Evolutionary conservation across 139 green algal species (phyloP).

Genomic region (Asterochloris sp.): DNA sequence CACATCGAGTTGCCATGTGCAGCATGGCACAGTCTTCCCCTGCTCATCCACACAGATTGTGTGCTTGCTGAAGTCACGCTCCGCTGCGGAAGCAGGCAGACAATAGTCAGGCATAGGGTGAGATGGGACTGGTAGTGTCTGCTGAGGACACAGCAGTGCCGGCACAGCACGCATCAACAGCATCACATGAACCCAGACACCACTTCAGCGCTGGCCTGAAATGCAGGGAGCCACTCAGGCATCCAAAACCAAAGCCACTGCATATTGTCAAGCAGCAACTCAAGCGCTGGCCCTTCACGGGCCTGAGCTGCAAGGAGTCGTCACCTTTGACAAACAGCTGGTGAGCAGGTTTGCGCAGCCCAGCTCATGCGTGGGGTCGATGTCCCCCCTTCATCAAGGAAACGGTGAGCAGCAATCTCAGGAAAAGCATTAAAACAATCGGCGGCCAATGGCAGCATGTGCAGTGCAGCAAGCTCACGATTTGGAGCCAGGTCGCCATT

Average conservation of each 20-base stretch:
- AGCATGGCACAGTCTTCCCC: too few species aligned
- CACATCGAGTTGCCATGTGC: too few species aligned
- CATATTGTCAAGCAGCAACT: not conserved
- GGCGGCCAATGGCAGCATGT: not conserved
- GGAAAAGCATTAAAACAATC: not conserved
- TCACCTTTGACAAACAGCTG: not conserved
- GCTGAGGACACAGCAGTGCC: not conserved
- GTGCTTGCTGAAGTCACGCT: too few species aligned
- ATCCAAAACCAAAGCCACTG: not conserved
- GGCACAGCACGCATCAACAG: not conserved
- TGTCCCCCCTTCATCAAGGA: not conserved
- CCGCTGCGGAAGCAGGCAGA: too few species aligned
- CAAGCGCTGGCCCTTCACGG: too few species aligned
- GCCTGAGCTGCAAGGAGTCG: too few species aligned
- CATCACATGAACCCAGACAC: not conserved
- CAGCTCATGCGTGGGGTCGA: not conserved
- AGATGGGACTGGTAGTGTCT: too few species aligned
- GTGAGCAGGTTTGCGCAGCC: not conserved
- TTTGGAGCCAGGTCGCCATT: conserved; percentile 50
- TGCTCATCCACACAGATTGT: too few species aligned
- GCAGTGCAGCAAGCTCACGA: not conserved
- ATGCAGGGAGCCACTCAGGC: not conserved
- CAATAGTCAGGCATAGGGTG: too few species aligned
- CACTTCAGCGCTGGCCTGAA: not conserved
- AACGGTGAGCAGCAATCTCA: not conserved